Base-by-base conservation (phyloP, 1,139 yeast species). In the Keqinozyma sinolaborantium region DNA sequence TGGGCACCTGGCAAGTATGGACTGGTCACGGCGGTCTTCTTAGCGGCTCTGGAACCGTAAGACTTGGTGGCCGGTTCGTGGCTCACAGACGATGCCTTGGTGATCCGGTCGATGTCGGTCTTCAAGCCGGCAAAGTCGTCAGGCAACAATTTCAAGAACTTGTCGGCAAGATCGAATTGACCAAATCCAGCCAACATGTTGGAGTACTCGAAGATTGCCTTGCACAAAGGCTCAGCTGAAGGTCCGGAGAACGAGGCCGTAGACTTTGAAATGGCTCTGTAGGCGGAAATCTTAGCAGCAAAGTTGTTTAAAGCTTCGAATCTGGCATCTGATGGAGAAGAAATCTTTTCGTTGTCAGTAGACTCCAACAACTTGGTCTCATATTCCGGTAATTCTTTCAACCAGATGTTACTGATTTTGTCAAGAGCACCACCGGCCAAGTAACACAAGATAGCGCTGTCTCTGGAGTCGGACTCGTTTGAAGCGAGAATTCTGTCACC, bases 291-390 rank as follows among this genome's bases (percentile, higher is more conserved):
- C 58, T 90, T 90, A 53, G 85, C 95, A 35, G 87, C 84, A 53
- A 88, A 83, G 47, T 77, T 80, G 37, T 83, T 82, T 51, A 92
- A 70, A 5, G 95, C 83, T 46, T 78, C 83, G 45, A 83, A 79
- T 52, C 90, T 88, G 14, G 96, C 95, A 42, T 83, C 95, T 34
- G 84, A 83, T 3, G 86, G 81, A n/a, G 87, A 71, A 2, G 70
- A 53, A 21, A 73, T 61, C 15, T 59, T 62, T 1, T 49, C 43
- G 12, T 51, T 48, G 16, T 65, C 58, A 4, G 68, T 55, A 35
- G 65, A 57, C 23, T 27, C 25, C 41, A 79, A 60, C 36, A 77
- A 64, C 35, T 65, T 63, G 8, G 60, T 48, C 58, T 90, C 95
- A 37, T 72, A 59, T 0, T 58, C 65, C 14, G 77, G 70, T 42